A percentile compares a stretch with the other conserved stretches of the same genome.
These are phyloP conservation scores for Talaromyces albobiverticillius DNA, from an alignment of 2,329 filamentous ascomycete genomes.

Conservation along the genomic window DNA sequence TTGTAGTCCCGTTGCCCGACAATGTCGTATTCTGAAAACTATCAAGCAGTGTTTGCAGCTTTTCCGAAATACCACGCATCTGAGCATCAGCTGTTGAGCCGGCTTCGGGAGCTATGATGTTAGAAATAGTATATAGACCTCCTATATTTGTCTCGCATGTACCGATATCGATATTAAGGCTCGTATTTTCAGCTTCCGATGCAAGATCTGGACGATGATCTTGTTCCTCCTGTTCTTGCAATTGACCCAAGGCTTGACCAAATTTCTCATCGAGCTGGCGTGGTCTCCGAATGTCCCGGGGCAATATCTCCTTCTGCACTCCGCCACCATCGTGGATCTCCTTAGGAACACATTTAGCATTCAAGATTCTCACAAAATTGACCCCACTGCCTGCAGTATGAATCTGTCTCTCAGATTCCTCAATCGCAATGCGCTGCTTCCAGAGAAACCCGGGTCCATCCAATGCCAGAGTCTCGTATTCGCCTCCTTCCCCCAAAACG, in stretches of 20 bases:
- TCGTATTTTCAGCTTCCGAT: neutral
- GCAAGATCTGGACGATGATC: neutral
- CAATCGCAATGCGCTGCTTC: slow-evolving; percentile 65
- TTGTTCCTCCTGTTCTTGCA: neutral
- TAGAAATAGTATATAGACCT: slow-evolving; percentile 34
- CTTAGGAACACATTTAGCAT: slow-evolving; percentile 55
- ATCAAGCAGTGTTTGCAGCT: slow-evolving; percentile 17
- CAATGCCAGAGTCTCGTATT: slow-evolving; percentile 90
- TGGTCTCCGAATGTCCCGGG: slow-evolving; percentile 50
- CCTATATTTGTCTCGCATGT: slow-evolving; percentile 19
- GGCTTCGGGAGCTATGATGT: slow-evolving; percentile 37
- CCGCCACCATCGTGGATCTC: slow-evolving; percentile 19
- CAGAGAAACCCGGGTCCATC: slow-evolving; percentile 74
- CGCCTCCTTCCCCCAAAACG: slow-evolving; percentile 85
- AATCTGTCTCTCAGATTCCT: slow-evolving; percentile 50
- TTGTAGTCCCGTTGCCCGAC: slow-evolving; percentile 8
- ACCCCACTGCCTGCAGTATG: slow-evolving; percentile 72
- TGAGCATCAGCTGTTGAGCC: slow-evolving; percentile 40
- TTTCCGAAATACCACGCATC: slow-evolving; percentile 33
- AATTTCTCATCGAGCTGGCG: slow-evolving; percentile 66
- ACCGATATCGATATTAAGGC: neutral
- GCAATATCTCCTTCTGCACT: neutral
- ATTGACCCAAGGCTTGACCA: slow-evolving; percentile 30
- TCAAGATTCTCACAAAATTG: slow-evolving; percentile 64
- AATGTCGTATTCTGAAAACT: neutral